Base-by-base conservation (phyloP, 2,329 filamentous ascomycete genomes). In the Aspergillus phoenicis region DNA sequence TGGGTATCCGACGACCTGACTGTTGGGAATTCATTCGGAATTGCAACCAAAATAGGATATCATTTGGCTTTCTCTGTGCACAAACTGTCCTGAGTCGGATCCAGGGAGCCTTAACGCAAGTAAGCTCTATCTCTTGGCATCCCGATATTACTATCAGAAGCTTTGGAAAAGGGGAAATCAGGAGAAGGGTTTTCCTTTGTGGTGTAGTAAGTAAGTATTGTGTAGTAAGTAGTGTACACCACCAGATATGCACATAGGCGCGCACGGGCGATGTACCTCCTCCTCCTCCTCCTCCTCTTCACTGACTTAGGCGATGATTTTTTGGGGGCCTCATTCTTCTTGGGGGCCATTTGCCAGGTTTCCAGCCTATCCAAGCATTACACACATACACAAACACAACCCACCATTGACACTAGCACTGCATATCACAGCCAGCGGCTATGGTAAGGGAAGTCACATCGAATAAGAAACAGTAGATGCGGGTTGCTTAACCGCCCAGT, bases 331-430 rank as follows among this genome's bases (percentile, higher is more conserved):
- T 30, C 47, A 30, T 51, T 51, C 53, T 33, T 56, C 36, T 45
- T 33, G 39, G 53, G 52, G 53, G 53, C 53, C 53, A 22, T 45
- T 56, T 56, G 26, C 53, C 39, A 56, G 53, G 17, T 56, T 36
- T 47, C 39, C 22, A 28, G 41, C 53, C 53, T 47, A 20, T 28
- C 17, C 38, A 26, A n/a, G 38, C 47, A 30, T 26, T 30, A 10
- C n/a, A 36, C 26, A 41, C 38, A 36, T 36, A 36, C 33, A 36
- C 33, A 36, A 5, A 36, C 33, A 30, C 33, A 13, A 30, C 26
- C 28, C 57, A 26, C 39, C 36, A 30, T 30, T 15, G 28, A 22
- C 36, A 33, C 57, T 38, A 33, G 36, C 17, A 17, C 36, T 45
- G 26, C 53, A 30, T 17, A n/a, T 24, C 57, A 36, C 33, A 36